Evolutionary conservation across 164 flowering plant species (phyloP).

Genomic region (Tetrastigma voinierianum): DNA sequence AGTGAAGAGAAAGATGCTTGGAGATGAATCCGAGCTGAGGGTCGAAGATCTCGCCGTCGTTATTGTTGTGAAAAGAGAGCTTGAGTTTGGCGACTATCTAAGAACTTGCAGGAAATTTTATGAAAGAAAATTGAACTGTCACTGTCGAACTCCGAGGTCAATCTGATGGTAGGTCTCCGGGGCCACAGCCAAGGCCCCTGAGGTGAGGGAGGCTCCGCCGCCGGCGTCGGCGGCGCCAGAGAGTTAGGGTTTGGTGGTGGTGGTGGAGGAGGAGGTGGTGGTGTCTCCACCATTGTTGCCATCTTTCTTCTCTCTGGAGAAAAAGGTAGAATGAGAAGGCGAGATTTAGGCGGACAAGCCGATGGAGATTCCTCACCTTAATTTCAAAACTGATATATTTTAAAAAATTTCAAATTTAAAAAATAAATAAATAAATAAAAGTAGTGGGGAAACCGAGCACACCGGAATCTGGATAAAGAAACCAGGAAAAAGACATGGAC

Average conservation of each 20-base stretch:
- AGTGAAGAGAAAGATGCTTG: conserved; percentile 59
- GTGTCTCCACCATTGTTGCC: conserved; percentile 15
- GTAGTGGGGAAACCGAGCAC: no score
- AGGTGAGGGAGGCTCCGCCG: conserved; percentile 6
- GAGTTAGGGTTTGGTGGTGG: conserved; percentile 18
- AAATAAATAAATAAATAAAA: no score
- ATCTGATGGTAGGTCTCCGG: conserved; percentile 50
- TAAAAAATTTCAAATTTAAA: no score
- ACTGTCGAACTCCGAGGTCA: conserved; percentile 88
- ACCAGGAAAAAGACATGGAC: conserved; percentile 24
- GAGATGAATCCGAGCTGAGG: conserved; percentile 56
- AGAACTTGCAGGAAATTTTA: conserved; percentile 82
- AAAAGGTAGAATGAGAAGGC: neutral
- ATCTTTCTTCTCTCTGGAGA: no score
- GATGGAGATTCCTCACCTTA: neutral
- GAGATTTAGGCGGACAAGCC: neutral
- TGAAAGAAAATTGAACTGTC: conserved; percentile 63
- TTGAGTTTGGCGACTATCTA: conserved; percentile 77
- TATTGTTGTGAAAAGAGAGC: conserved; percentile 57
- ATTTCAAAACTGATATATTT: neutral
- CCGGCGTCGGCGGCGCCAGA: conserved; percentile 10
- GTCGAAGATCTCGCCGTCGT: conserved; percentile 49
- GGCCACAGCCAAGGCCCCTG: neutral
- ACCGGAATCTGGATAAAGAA: neutral
- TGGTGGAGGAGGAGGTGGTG: neutral